These are phyloP conservation scores for Taphrina deformans DNA, from an alignment of 1,139 yeast genomes.

Conservation along the genomic window DNA sequence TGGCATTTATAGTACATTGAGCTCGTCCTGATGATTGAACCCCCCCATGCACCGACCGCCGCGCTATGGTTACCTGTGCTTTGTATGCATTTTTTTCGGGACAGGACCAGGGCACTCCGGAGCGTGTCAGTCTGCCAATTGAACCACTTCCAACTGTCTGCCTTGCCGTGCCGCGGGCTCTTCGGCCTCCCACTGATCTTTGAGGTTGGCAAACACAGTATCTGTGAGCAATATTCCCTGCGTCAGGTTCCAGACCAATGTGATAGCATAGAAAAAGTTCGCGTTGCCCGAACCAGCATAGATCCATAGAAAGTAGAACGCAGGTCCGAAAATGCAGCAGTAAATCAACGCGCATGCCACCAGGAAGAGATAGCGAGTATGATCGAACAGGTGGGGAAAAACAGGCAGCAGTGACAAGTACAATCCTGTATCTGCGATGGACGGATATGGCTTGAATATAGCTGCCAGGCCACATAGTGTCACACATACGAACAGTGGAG, in stretches of 20 bases:
- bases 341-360: conserved; percentile 53
- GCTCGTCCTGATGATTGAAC: too few relatives aligned
- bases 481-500: conserved; percentile 66
- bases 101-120: neutral
- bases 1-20: too few relatives aligned
- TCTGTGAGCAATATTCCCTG: conserved; percentile 71
- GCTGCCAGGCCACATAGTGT: conserved; percentile 65
- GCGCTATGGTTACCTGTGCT: neutral
- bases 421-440: conserved; percentile 78
- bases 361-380: conserved; percentile 49
- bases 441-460: conserved; percentile 82
- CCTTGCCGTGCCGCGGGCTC: conserved; percentile 24
- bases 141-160: neutral
- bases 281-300: conserved; percentile 92
- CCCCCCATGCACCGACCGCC: neutral
- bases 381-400: conserved; percentile 50
- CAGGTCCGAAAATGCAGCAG: conserved; percentile 68
- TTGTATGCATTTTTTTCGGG: too few relatives aligned
- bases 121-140: neutral
- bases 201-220: conserved; percentile 75
- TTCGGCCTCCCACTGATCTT: conserved; percentile 58
- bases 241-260: conserved; percentile 74
- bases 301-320: conserved; percentile 93
- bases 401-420: conserved; percentile 63
- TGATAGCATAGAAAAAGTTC: conserved; percentile 92